Evolutionary conservation across 2,329 filamentous ascomycete species (phyloP).

Genomic region (Microsporum ferrugineum): DNA sequence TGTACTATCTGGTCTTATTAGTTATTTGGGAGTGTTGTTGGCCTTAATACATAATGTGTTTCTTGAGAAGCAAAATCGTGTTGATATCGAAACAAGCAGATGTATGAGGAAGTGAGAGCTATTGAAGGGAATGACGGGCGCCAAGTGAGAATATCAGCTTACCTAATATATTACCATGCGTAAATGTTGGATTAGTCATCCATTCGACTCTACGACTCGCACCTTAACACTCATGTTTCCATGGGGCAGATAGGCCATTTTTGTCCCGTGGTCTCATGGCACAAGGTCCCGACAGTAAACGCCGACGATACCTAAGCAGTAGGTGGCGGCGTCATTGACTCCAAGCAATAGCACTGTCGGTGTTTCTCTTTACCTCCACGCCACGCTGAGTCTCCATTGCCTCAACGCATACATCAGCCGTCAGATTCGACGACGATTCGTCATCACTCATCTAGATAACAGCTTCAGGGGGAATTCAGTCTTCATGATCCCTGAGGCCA

Average conservation of each 20-base stretch:
- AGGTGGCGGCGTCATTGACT: neutral
- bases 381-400: neutral
- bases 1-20: neutral
- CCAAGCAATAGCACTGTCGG: neutral
- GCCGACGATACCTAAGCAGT: neutral
- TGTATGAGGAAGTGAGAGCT: no score
- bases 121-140: no score
- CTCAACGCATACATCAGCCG: neutral
- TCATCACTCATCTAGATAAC: neutral
- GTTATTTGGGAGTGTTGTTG: neutral
- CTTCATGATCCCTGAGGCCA: neutral
- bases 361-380: neutral
- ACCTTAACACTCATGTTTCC: no score
- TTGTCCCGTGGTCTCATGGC: no score
- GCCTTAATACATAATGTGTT: neutral
- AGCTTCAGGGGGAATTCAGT: neutral
- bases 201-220: no score
- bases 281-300: no score
- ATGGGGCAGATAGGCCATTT: no score
- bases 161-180: no score
- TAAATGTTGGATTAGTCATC: no score
- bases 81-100: no score
- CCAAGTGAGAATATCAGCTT: no score
- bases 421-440: neutral
- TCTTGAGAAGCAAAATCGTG: no score